These are phyloP conservation scores for Talaromyces atroroseus DNA, from an alignment of 2,329 filamentous ascomycete genomes.

Conservation along the genomic window DNA sequence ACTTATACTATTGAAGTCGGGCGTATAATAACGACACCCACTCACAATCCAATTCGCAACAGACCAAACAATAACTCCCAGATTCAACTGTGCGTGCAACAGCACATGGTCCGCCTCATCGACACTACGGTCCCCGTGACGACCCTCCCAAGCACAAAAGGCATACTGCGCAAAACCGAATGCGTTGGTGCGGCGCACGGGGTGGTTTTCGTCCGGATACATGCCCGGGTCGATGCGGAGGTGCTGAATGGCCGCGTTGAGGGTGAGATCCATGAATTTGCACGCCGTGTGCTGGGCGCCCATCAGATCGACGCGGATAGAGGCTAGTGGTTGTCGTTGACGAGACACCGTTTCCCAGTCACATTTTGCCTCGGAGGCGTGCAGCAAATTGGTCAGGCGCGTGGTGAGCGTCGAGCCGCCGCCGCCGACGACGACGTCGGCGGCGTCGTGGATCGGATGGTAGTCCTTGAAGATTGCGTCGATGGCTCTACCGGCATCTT, in stretches of 20 bases:
- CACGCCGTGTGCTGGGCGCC: slow-evolving; percentile 41
- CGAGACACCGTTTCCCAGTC: not conserved
- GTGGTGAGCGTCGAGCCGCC: too few species aligned
- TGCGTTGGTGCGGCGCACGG: slow-evolving; percentile 48
- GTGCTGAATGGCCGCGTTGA: slow-evolving; percentile 49
- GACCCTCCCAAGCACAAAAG: not conserved
- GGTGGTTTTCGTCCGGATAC: slow-evolving; percentile 47
- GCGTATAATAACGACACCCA: slow-evolving; percentile 12
- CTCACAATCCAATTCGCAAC: not conserved
- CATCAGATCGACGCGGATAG: slow-evolving; percentile 50
- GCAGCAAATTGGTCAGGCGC: slow-evolving; percentile 4
- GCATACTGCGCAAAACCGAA: slow-evolving; percentile 24
- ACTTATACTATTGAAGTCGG: slow-evolving; percentile 19
- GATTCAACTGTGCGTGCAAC: not conserved
- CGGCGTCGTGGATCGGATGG: too few species aligned
- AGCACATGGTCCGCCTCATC: not conserved
- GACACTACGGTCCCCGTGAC: too few species aligned
- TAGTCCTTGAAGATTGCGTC: not conserved
- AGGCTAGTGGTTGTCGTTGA: slow-evolving; percentile 47
- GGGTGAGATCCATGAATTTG: slow-evolving; percentile 44
- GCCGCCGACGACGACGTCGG: too few species aligned
- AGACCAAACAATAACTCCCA: not conserved
- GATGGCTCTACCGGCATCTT: slow-evolving; percentile 19
- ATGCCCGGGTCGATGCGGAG: slow-evolving; percentile 48
- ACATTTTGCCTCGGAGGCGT: slow-evolving; percentile 8